phyloP scores from a whole-genome alignment of 2,329 filamentous ascomycete genomes.

The Laburnicola sp. region DNA sequence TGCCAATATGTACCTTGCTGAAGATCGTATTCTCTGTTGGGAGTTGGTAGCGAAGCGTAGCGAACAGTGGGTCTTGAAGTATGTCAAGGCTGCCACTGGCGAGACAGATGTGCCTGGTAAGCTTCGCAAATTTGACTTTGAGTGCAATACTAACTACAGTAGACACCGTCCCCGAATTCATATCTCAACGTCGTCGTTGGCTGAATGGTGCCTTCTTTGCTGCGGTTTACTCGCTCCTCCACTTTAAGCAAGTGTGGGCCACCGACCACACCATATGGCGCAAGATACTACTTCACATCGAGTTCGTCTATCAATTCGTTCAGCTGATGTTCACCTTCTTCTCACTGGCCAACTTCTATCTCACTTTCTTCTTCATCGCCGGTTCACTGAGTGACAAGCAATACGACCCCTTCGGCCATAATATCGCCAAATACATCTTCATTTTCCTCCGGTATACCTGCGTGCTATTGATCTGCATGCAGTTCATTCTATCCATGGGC shows the following conservation, averaged over 20 bases:
- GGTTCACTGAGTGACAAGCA: slow-evolving; percentile 79
- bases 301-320: slow-evolving; percentile 93
- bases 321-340: slow-evolving; percentile 96
- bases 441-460: slow-evolving; percentile 81
- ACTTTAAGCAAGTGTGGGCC: slow-evolving; percentile 88
- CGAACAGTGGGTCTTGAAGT: slow-evolving; percentile 96
- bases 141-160: slow-evolving; percentile 9
- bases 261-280: slow-evolving; percentile 90
- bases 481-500: slow-evolving; percentile 95
- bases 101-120: slow-evolving; percentile 97
- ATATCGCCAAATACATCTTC: slow-evolving; percentile 83
- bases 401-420: slow-evolving; percentile 89
- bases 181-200: slow-evolving; percentile 94
- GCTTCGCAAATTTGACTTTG: slow-evolving; percentile 31
- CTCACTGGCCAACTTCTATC: slow-evolving; percentile 97
- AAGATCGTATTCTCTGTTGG: slow-evolving; percentile 89
- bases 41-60: slow-evolving; percentile 93
- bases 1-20: slow-evolving; percentile 91
- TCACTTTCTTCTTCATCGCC: slow-evolving; percentile 97
- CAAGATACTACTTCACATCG: slow-evolving; percentile 89
- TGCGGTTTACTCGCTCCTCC: slow-evolving; percentile 93
- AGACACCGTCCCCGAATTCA: slow-evolving; percentile 94
- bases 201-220: slow-evolving; percentile 99
- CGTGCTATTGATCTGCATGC: slow-evolving; percentile 84
- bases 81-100: slow-evolving; percentile 93